Evolutionary conservation across 108 stramenopile species (phyloP).

Genomic region (Cyclotella kingstonii): DNA sequence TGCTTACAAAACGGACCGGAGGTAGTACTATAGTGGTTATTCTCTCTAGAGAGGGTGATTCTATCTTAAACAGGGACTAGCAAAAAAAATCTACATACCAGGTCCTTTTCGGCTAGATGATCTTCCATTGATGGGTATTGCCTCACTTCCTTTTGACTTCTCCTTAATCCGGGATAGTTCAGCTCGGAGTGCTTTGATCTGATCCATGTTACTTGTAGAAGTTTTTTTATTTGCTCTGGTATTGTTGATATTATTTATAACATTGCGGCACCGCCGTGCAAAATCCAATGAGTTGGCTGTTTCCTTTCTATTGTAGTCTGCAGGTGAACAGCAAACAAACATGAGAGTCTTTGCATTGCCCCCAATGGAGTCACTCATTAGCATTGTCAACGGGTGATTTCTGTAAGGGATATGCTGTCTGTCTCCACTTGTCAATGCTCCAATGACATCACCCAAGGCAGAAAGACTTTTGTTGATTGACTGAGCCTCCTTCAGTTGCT

Average conservation of each 20-base stretch:
- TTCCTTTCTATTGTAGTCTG: slow-evolving; percentile 69
- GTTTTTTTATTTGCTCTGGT: not conserved
- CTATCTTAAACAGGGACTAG: too few species aligned
- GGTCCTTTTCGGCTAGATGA: not conserved
- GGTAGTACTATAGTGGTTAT: too few species aligned
- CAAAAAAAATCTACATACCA: too few species aligned
- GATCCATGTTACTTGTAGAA: slow-evolving; percentile 3
- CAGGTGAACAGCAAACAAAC: slow-evolving; percentile 72
- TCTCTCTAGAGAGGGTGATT: too few species aligned
- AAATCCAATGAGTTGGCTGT: slow-evolving; percentile 43
- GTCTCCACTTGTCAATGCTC: slow-evolving; percentile 50
- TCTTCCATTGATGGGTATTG: not conserved
- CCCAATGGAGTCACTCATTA: slow-evolving; percentile 68
- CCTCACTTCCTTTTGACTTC: not conserved
- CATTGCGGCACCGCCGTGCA: slow-evolving; percentile 29
- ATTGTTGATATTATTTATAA: slow-evolving; percentile 1
- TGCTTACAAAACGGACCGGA: too few species aligned
- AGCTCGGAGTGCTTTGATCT: slow-evolving; percentile 13
- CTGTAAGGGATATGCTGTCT: slow-evolving; percentile 67
- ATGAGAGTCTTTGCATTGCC: slow-evolving; percentile 81
- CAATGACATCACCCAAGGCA: slow-evolving; percentile 75
- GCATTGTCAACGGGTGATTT: slow-evolving; percentile 73
- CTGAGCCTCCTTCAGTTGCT: slow-evolving; percentile 66
- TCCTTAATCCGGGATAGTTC: slow-evolving; percentile 12
- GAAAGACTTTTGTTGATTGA: slow-evolving; percentile 70